phyloP scores from a whole-genome alignment of 2,329 filamentous ascomycete species.

The Alternaria sp. region DNA sequence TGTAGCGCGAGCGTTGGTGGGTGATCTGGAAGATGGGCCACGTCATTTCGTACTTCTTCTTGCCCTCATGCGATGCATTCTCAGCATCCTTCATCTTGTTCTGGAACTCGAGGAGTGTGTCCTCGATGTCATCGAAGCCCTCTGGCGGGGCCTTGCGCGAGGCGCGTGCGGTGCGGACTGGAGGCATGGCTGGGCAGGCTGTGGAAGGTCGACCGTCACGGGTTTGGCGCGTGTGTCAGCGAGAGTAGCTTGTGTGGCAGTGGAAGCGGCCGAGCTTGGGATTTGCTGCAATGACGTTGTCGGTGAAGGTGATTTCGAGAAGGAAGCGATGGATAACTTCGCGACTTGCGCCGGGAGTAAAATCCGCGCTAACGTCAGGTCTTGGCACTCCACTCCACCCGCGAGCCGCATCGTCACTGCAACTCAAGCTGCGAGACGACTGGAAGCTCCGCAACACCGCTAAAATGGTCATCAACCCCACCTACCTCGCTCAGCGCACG shows the following conservation, averaged over 20 bases:
- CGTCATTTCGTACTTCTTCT: constrained; percentile 88
- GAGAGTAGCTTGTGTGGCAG: background rate
- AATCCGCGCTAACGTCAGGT: constrained; percentile 35
- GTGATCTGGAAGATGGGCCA: constrained; percentile 99
- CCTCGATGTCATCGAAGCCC: constrained; percentile 87
- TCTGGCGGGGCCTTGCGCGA: constrained; percentile 85
- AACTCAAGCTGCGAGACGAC: constrained; percentile 26
- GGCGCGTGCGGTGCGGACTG: constrained; percentile 72
- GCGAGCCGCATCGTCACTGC: constrained; percentile 44
- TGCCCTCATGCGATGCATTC: constrained; percentile 79
- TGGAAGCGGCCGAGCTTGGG: background rate
- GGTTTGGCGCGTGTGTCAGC: background rate
- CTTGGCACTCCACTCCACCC: constrained; percentile 43
- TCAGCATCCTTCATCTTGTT: constrained; percentile 97
- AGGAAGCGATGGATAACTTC: constrained; percentile 23
- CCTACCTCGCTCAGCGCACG: constrained; percentile 75
- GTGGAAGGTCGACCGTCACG: background rate
- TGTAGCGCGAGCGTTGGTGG: constrained; percentile 90
- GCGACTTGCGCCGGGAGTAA: constrained; percentile 23
- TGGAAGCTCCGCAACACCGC: constrained; percentile 39
- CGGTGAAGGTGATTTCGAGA: constrained; percentile 6
- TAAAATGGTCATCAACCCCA: constrained; percentile 85
- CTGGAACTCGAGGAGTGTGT: constrained; percentile 82
- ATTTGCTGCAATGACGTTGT: background rate
- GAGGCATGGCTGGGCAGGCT: constrained; percentile 67